phyloP scores from a whole-genome alignment of 345 rosid genomes.

The Theobroma cacao region DNA sequence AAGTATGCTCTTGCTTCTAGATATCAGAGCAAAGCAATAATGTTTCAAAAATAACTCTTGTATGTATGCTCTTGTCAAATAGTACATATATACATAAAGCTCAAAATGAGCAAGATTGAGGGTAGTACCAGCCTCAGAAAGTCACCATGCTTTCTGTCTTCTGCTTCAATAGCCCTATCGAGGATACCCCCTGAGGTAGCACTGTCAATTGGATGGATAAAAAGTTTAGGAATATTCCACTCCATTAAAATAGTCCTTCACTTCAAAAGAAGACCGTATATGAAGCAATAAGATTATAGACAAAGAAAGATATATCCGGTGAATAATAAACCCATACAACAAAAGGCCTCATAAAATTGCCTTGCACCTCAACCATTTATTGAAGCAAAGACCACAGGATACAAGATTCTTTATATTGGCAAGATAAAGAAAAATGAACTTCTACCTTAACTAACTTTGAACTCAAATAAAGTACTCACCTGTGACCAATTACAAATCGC shows the following conservation, averaged over 20 bases:
- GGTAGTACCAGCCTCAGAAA: constrained; percentile 81
- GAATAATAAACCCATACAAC: background rate
- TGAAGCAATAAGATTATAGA: background rate
- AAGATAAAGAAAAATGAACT: background rate
- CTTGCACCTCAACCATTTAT: background rate
- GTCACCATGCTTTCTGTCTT: constrained; percentile 91
- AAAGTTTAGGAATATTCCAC: constrained; percentile 6
- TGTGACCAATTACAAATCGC: constrained; percentile 97
- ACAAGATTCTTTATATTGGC: background rate
- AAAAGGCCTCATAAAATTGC: constrained; percentile 3
- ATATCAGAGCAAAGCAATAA: background rate
- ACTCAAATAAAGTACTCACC: constrained; percentile 39
- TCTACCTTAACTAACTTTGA: background rate
- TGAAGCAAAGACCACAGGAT: background rate
- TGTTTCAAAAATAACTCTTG: background rate
- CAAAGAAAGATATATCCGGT: background rate
- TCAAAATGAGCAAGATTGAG: constrained; percentile 3
- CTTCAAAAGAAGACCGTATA: background rate
- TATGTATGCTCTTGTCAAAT: background rate
- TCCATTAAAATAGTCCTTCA: background rate
- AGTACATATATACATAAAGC: constrained; percentile 7
- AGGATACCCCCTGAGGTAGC: constrained; percentile 94
- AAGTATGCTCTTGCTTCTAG: background rate
- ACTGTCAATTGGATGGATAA: constrained; percentile 32
- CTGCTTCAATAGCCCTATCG: constrained; percentile 95